Percentiles rank a stretch among this genome's conserved stretches.
Conservation (phyloP, 352 stramenopile species). For the Peronosclerospora sorghi region DNA sequence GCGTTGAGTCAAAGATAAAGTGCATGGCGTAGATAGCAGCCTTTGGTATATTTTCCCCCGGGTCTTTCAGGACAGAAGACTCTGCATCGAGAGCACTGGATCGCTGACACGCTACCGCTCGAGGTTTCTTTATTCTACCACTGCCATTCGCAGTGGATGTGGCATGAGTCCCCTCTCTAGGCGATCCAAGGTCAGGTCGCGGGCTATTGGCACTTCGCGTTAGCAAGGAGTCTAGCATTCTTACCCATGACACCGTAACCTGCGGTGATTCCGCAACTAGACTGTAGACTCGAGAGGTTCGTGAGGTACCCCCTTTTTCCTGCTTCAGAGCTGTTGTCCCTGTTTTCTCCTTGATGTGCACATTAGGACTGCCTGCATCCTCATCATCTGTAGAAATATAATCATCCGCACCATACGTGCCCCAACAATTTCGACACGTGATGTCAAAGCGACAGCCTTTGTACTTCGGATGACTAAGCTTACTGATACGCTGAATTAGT, state of each 20-base stretch:
- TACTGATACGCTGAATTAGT: slow-evolving; percentile 76
- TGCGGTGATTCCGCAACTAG: slow-evolving; percentile 70
- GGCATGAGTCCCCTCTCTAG: slow-evolving; percentile 3
- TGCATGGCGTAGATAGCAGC: slow-evolving; percentile 55
- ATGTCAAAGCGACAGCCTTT: slow-evolving; percentile 78
- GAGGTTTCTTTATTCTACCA: slow-evolving; percentile 20
- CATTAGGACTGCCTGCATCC: slow-evolving; percentile 27
- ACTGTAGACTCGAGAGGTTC: slow-evolving; percentile 60
- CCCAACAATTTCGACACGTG: slow-evolving; percentile 69
- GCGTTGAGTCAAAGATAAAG: slow-evolving; percentile 74
- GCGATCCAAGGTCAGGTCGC: slow-evolving; percentile 30
- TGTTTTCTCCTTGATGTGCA: slow-evolving; percentile 14
- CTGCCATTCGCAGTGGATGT: slow-evolving; percentile 8
- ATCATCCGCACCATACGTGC: slow-evolving; percentile 68
- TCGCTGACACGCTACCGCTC: slow-evolving; percentile 26
- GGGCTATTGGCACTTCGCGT: slow-evolving; percentile 66
- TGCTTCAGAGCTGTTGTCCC: slow-evolving; percentile 10
- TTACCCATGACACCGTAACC: slow-evolving; percentile 59
- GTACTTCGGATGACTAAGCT: slow-evolving; percentile 69
- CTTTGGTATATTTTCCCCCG: slow-evolving; percentile 41
- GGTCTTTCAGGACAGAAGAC: slow-evolving; percentile 27
- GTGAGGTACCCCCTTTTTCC: slow-evolving; percentile 45
- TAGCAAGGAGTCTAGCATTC: slow-evolving; percentile 61
- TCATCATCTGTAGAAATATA: slow-evolving; percentile 72
- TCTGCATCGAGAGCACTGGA: slow-evolving; percentile 37